phyloP scores from a whole-genome alignment of 2,329 filamentous ascomycete species.

The Hirsutella thompsonii region DNA sequence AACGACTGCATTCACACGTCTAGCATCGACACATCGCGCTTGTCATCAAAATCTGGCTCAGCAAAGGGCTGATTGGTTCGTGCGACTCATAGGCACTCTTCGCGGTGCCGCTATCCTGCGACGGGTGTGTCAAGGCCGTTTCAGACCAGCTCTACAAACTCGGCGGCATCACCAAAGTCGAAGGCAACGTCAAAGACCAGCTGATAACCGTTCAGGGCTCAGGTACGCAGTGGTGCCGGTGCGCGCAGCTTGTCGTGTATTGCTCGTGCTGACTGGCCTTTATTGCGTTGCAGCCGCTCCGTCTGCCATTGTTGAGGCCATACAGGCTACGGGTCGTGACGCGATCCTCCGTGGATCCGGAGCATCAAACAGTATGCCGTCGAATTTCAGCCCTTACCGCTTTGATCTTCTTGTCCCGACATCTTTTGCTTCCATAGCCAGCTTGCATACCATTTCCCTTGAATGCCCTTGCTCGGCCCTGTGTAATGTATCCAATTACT shows the following conservation, averaged over 20 bases:
- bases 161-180: slow-evolving; percentile 68
- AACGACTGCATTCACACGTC: background rate
- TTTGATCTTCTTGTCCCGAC: too few relatives aligned
- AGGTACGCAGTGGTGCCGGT: slow-evolving; percentile 27
- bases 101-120: slow-evolving; percentile 86
- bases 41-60: too few relatives aligned
- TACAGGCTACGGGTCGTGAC: slow-evolving; percentile 82
- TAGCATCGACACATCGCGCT: too few relatives aligned
- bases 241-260: background rate
- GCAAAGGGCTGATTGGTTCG: slow-evolving; percentile 19
- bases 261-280: background rate
- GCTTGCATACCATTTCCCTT: background rate
- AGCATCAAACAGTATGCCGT: slow-evolving; percentile 63
- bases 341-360: slow-evolving; percentile 88
- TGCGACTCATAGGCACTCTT: slow-evolving; percentile 62
- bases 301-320: slow-evolving; percentile 77
- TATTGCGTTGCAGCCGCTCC: slow-evolving; percentile 49
- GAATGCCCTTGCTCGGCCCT: background rate
- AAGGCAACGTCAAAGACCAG: slow-evolving; percentile 72
- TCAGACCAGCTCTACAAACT: slow-evolving; percentile 66
- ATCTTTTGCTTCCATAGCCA: too few relatives aligned
- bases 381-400: background rate
- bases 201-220: slow-evolving; percentile 78
- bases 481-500: background rate
- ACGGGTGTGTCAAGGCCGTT: slow-evolving; percentile 77